Evolutionary conservation across 768 basidiomycete species (phyloP), one percentile per base, ranked within the genome.

Genomic region (Naganishia antarctica): DNA sequence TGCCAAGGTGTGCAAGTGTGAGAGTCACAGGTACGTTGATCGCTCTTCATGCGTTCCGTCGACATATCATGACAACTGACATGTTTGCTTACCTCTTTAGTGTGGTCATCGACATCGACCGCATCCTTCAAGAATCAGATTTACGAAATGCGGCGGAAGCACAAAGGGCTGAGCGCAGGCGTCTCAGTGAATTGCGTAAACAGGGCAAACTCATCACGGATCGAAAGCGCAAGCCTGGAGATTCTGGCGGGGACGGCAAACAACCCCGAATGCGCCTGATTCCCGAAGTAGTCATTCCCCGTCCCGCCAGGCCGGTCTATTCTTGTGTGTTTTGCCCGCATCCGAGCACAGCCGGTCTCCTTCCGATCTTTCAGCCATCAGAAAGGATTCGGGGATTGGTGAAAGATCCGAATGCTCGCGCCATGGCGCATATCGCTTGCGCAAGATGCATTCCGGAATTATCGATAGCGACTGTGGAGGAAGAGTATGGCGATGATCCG

Each of bases 81-180:
- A 31, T 47, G 7, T 41, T 13, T 26, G 16, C 69, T 79, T 83
- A 70, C 90, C 88, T 4, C 46, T 6, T 1, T 40, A 98, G 93
- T 72, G 94, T 98, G 29, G 85, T 87, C 28, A 97, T 98, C 69
- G 88, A 98, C 64, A 89, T 98, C 23, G 90, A 94, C 72, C 86
- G 88, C 68, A 83, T 96, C 46, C 79, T 98, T 21, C 80, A 72
- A 1, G 86, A 90, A 67, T 72, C 70, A 64, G 70, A 74, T 41
- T 61, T 71, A 18, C 49, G 70, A 40, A 67, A 65, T 53, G 74
- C 29, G 65, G 61, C 73, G 58, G 68, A 78, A 61, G 46, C 61
- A n/a, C 63, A 68, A 40, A 37, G 59, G 29, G 73, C 64, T 48
- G 60, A 59, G 37, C 58, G 63, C 26, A 50, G 46, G 48, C 66